A percentile compares a stretch with the other conserved stretches of the same genome.
These are phyloP conservation scores for Sugiyamaella floridensis DNA, from an alignment of 805 yeast genomes.

Conservation along the genomic window DNA sequence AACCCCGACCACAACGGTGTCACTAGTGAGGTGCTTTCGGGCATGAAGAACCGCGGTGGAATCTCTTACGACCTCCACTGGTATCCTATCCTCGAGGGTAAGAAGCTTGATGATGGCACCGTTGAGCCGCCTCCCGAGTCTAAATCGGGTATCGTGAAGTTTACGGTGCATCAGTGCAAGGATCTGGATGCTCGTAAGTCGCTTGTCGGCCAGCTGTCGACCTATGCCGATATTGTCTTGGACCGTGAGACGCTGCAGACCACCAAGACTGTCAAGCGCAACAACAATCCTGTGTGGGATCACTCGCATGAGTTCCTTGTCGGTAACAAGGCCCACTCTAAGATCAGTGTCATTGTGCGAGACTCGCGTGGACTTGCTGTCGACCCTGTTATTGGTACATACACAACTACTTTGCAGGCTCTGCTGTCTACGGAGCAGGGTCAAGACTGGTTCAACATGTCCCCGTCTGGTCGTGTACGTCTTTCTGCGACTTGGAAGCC, in stretches of 20 bases:
- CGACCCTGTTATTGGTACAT: slow-evolving; percentile 52
- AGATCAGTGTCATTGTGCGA: slow-evolving; percentile 58
- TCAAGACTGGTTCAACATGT: slow-evolving; percentile 67
- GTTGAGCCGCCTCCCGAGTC: slow-evolving; percentile 81
- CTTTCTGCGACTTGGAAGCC: slow-evolving; percentile 79
- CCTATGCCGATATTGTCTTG: slow-evolving; percentile 66
- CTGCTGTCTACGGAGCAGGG: slow-evolving; percentile 75
- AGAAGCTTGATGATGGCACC: slow-evolving; percentile 66
- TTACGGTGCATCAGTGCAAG: slow-evolving; percentile 61
- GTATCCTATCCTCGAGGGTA: slow-evolving; percentile 59
- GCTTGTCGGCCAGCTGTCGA: slow-evolving; percentile 46
- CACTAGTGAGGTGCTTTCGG: slow-evolving; percentile 58
- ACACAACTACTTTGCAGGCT: slow-evolving; percentile 47
- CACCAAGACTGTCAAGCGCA: slow-evolving; percentile 52
- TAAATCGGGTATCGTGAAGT: slow-evolving; percentile 82
- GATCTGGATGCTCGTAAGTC: slow-evolving; percentile 36
- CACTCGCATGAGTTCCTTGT: slow-evolving; percentile 59
- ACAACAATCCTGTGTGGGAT: slow-evolving; percentile 62
- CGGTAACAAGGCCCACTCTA: slow-evolving; percentile 63
- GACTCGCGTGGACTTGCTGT: slow-evolving; percentile 52
- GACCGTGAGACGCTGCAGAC: slow-evolving; percentile 53
- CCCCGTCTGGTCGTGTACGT: slow-evolving; percentile 61
- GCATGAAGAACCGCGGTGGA: slow-evolving; percentile 77
- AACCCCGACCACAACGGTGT: slow-evolving; percentile 40
- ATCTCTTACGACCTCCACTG: slow-evolving; percentile 62